A percentile compares a stretch with the other conserved stretches of the same genome.
Conservation (phyloP, 2,329 filamentous ascomycete genomes). For the Colletotrichum spinosum region DNA sequence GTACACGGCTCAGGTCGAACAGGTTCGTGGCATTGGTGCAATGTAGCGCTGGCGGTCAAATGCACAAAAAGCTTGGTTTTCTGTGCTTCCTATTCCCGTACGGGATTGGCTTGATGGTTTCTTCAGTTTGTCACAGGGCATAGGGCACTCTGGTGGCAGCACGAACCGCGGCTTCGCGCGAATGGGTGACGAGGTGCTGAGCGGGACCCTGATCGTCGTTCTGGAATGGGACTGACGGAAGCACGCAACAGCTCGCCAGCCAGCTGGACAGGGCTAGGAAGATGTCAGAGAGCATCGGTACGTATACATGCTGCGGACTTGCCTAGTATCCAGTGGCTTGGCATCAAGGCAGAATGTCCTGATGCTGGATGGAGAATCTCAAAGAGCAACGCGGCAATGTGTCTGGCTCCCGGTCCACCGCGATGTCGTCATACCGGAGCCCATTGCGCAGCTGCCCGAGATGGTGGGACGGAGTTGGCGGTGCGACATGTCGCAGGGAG, state of each 20-base stretch:
- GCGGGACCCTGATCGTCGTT: constrained; percentile 9
- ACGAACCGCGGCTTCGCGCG: too few relatives aligned
- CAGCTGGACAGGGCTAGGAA: too few relatives aligned
- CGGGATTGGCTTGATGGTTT: not conserved
- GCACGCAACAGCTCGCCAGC: not conserved
- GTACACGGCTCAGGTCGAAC: not conserved
- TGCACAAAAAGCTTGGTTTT: constrained; percentile 12
- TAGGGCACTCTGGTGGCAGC: too few relatives aligned
- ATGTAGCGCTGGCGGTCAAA: constrained; percentile 4
- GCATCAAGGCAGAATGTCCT: constrained; percentile 4
- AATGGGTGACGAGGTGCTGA: not conserved
- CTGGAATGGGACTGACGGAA: not conserved
- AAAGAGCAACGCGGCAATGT: not conserved
- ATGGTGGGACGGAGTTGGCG: not conserved
- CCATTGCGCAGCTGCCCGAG: constrained; percentile 16
- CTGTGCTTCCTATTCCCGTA: not conserved
- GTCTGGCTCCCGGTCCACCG: constrained; percentile 11
- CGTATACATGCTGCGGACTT: too few relatives aligned
- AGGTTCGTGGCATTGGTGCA: constrained; percentile 2
- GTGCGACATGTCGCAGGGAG: not conserved
- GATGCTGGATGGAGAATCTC: not conserved
- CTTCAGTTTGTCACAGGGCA: constrained; percentile 12
- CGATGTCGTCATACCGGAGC: constrained; percentile 34
- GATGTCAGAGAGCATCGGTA: too few relatives aligned
- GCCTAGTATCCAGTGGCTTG: too few relatives aligned